Evolutionary conservation across 805 yeast species (phyloP).

Genomic region (Starmerella floris): DNA sequence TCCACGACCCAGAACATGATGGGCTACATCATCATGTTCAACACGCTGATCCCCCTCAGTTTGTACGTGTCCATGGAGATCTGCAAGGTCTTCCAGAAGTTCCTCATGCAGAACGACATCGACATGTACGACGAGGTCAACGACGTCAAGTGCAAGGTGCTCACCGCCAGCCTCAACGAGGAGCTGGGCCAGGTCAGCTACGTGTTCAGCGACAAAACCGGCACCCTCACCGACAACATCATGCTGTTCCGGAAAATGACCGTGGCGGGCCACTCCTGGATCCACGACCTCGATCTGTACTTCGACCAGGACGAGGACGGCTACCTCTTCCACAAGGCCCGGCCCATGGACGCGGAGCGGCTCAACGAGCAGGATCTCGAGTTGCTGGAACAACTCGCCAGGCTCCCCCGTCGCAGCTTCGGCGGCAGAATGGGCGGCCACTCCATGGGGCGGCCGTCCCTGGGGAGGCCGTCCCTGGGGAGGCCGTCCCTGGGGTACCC

Average conservation of each 20-base stretch:
- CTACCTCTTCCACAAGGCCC: conserved; percentile 22
- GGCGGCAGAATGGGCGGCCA: conserved; percentile 17
- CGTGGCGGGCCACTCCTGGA: conserved; percentile 80
- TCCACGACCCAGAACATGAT: conserved; percentile 80
- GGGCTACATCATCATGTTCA: conserved; percentile 96
- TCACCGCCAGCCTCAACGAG: conserved; percentile 89
- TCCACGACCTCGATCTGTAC: conserved; percentile 54
- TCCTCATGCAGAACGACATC: conserved; percentile 73
- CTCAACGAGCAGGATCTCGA: conserved; percentile 12
- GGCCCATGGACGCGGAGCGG: conserved; percentile 8
- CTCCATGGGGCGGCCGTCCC: conserved; percentile 5
- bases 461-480: conserved; percentile 7
- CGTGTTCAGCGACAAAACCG: conserved; percentile 91
- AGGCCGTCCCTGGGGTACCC: conserved; percentile 11
- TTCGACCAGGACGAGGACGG: conserved; percentile 22
- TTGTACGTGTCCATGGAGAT: conserved; percentile 94
- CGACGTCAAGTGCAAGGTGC: conserved; percentile 85
- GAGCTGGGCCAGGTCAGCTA: conserved; percentile 95
- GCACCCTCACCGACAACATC: conserved; percentile 86
- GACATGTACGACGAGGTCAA: conserved; percentile 83
- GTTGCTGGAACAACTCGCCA: conserved; percentile 19
- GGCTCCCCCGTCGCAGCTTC: conserved; percentile 19
- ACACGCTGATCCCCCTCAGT: conserved; percentile 88
- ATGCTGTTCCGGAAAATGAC: conserved; percentile 87
- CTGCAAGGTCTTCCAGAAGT: conserved; percentile 75